These are phyloP conservation scores for Pulveroboletus sp. DNA, from an alignment of 768 basidiomycete species.

Conservation along the genomic window DNA sequence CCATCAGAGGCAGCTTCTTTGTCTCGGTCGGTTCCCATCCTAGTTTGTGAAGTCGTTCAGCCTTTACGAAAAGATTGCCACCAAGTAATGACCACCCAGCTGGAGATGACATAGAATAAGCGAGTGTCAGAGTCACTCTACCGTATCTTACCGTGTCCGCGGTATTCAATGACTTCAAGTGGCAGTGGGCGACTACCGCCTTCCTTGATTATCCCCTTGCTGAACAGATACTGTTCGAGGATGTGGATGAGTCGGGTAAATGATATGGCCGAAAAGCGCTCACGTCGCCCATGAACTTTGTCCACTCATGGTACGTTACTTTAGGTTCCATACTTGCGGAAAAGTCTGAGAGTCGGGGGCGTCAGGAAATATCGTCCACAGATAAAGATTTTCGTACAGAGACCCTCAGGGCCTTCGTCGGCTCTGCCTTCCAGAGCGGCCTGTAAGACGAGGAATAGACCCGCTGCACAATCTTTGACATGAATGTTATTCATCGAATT, in stretches of 20 bases:
- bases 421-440: conserved; percentile 41
- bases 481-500: conserved; percentile 40
- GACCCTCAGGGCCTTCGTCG: conserved; percentile 40
- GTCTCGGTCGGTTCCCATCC: conserved; percentile 39
- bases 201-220: conserved; percentile 33
- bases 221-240: conserved; percentile 29
- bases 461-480: conserved; percentile 38
- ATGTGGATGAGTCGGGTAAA: background rate
- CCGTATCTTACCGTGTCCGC: conserved; percentile 40
- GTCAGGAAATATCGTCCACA: background rate
- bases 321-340: conserved; percentile 27
- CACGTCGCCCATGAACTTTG: conserved; percentile 37
- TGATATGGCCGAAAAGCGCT: conserved; percentile 6
- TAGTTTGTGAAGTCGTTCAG: conserved; percentile 34
- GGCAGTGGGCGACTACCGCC: conserved; percentile 34
- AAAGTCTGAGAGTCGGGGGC: conserved; percentile 33
- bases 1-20: conserved; percentile 25
- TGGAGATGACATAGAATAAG: conserved; percentile 15
- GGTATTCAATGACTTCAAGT: conserved; percentile 32
- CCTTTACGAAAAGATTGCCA: conserved; percentile 35
- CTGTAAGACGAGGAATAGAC: conserved; percentile 35
- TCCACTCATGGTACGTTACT: conserved; percentile 32
- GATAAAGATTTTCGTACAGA: conserved; percentile 30
- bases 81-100: conserved; percentile 42
- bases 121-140: too few species aligned